Conservation (phyloP, 2,329 filamentous ascomycete species). For the Neonectria ditissima region DNA sequence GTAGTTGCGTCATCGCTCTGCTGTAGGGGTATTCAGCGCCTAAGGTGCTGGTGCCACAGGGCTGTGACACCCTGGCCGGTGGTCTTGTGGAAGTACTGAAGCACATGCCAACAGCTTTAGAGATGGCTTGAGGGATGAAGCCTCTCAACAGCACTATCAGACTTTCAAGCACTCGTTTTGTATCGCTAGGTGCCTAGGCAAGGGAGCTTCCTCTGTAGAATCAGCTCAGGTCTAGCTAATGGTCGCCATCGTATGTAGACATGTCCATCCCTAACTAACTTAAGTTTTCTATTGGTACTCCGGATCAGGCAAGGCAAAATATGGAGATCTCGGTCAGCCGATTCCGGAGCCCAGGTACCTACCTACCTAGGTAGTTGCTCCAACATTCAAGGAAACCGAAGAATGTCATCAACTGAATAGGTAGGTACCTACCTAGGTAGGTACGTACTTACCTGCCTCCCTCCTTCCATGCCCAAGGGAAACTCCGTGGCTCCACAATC, state of each 20-base stretch:
- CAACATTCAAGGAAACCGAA: neutral
- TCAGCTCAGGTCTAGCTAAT: neutral
- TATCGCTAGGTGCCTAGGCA: no score
- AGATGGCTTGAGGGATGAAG: no score
- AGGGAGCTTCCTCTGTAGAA: no score
- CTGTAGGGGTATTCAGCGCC: neutral
- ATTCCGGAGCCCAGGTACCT: neutral
- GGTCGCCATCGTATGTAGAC: neutral
- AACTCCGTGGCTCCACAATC: no score
- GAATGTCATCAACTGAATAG: no score
- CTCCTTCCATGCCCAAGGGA: no score
- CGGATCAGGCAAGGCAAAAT: neutral
- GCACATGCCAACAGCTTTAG: neutral
- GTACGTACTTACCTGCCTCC: no score
- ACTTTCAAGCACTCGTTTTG: no score
- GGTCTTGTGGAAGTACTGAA: no score
- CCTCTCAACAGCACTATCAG: no score
- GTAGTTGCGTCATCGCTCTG: conserved; percentile 1
- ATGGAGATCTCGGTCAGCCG: neutral
- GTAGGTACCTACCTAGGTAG: no score
- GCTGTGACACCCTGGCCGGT: neutral
- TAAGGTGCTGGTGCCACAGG: neutral
- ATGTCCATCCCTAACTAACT: neutral
- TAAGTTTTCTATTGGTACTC: neutral
- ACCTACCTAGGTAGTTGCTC: no score